Percentiles rank a stretch among this genome's conserved stretches.
phyloP scores from a whole-genome alignment of 495 filamentous ascomycete species.

The Neurospora sp. region DNA sequence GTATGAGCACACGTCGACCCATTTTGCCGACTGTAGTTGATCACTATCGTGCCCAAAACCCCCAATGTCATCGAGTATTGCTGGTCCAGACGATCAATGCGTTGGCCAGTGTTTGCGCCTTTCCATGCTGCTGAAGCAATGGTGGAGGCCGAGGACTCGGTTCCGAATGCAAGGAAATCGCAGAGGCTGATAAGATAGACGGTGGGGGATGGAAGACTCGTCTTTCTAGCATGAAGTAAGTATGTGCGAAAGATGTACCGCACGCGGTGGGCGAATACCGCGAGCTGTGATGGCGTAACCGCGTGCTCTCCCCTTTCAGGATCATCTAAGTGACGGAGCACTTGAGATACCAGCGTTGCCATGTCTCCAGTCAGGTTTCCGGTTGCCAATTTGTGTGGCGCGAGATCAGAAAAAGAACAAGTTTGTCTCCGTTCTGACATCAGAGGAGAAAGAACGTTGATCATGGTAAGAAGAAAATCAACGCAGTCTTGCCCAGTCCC shows the following conservation, averaged over 20 bases:
- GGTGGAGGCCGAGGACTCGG: background rate
- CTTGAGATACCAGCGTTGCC: slow-evolving; percentile 13
- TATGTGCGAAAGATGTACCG: slow-evolving; percentile 7
- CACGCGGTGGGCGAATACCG: slow-evolving; percentile 9
- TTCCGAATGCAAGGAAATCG: slow-evolving; percentile 13
- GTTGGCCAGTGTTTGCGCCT: background rate
- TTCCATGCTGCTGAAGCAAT: slow-evolving; percentile 13
- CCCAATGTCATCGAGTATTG: slow-evolving; percentile 19
- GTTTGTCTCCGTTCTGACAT: background rate
- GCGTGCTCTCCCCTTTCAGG: background rate
- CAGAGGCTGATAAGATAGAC: slow-evolving; percentile 20
- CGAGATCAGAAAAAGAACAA: background rate
- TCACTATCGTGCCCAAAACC: slow-evolving; percentile 14
- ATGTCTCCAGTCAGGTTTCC: slow-evolving; percentile 5
- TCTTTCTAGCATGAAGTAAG: slow-evolving; percentile 2
- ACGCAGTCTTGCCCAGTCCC: slow-evolving; percentile 22
- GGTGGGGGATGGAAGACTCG: slow-evolving; percentile 3
- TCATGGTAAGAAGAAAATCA: slow-evolving; percentile 23
- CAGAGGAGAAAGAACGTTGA: slow-evolving; percentile 26
- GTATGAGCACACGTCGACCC: slow-evolving; percentile 1
- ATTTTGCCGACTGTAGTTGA: slow-evolving; percentile 14
- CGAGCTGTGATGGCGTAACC: background rate
- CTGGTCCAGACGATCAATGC: slow-evolving; percentile 2
- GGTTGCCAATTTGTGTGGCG: slow-evolving; percentile 5
- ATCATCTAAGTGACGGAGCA: slow-evolving; percentile 4